Conservation (phyloP, 106 monocot genomes). For the Apostasia ramifera region DNA sequence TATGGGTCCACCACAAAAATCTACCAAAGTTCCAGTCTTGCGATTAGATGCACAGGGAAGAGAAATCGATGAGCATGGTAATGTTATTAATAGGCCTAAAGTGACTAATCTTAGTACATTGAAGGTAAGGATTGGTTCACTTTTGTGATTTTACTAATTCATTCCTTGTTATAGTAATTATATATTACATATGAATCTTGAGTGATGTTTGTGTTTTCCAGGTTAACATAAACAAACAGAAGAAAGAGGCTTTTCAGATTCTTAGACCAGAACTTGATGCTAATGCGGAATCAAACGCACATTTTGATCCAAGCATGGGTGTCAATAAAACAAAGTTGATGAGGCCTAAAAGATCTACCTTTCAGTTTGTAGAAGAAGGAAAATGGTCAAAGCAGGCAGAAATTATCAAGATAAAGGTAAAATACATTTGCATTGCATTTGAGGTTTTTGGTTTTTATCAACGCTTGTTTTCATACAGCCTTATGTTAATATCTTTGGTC, state of each 20-base stretch:
- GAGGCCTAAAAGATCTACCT: constrained; percentile 74
- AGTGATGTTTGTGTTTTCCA: constrained; percentile 17
- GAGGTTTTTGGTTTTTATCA: neutral
- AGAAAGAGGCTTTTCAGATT: constrained; percentile 98
- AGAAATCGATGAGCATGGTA: constrained; percentile 95
- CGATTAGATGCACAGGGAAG: constrained; percentile 90
- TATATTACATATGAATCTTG: neutral
- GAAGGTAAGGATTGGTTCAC: constrained; percentile 35
- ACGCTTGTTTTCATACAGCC: neutral
- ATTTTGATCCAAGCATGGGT: constrained; percentile 86
- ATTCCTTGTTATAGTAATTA: neutral
- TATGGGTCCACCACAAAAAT: constrained; percentile 40
- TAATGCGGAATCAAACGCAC: constrained; percentile 30
- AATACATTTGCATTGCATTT: neutral
- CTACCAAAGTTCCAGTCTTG: constrained; percentile 85
- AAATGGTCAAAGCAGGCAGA: constrained; percentile 86
- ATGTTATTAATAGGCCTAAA: constrained; percentile 63
- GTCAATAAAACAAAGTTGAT: constrained; percentile 77
- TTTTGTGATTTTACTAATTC: neutral
- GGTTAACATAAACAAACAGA: constrained; percentile 99
- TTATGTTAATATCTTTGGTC: constrained; percentile 2
- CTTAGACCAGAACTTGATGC: constrained; percentile 83
- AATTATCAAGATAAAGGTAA: constrained; percentile 68
- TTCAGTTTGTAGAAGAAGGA: constrained; percentile 99
- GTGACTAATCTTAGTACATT: constrained; percentile 80